A percentile compares a stretch with the other conserved stretches of the same genome.
Evolutionary conservation across 1,139 yeast genomes (phyloP).

Genomic region (Torulaspora pretoriensis): DNA sequence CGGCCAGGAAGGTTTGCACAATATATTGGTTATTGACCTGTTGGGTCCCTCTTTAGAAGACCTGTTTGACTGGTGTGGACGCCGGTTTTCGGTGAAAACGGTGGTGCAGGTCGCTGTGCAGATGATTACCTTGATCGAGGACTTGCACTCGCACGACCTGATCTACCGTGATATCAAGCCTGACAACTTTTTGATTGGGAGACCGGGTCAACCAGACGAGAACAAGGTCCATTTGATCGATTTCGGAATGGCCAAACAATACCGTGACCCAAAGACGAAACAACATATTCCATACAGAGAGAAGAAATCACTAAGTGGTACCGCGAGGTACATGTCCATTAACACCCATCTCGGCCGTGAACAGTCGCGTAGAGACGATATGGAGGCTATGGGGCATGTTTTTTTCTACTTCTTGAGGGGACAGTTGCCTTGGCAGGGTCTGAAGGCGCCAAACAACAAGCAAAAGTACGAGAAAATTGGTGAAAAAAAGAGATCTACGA

Average conservation of each 20-base stretch:
- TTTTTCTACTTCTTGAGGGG: slow-evolving; percentile 93
- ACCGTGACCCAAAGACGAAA: slow-evolving; percentile 92
- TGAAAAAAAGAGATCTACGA: slow-evolving; percentile 68
- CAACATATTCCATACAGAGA: slow-evolving; percentile 95
- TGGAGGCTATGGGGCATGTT: slow-evolving; percentile 93
- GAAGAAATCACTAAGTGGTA: slow-evolving; percentile 92
- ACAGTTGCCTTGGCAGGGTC: slow-evolving; percentile 97
- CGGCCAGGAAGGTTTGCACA: slow-evolving; percentile 78
- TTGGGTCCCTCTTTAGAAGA: slow-evolving; percentile 77
- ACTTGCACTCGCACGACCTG: slow-evolving; percentile 63
- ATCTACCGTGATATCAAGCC: slow-evolving; percentile 83
- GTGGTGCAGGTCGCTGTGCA: slow-evolving; percentile 72
- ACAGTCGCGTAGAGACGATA: slow-evolving; percentile 93
- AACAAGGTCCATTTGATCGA: slow-evolving; percentile 91
- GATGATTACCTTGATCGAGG: slow-evolving; percentile 65
- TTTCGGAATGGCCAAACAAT: slow-evolving; percentile 94
- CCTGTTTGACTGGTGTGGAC: slow-evolving; percentile 76
- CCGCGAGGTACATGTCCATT: slow-evolving; percentile 93
- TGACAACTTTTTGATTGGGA: slow-evolving; percentile 94
- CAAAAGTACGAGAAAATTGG: slow-evolving; percentile 81
- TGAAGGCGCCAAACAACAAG: slow-evolving; percentile 80
- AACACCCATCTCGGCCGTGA: slow-evolving; percentile 97
- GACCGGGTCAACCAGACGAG: slow-evolving; percentile 60
- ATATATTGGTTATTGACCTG: slow-evolving; percentile 66
- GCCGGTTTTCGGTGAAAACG: slow-evolving; percentile 63